Evolutionary conservation across 2,329 filamentous ascomycete species (phyloP).

Genomic region (Ustulina deusta): DNA sequence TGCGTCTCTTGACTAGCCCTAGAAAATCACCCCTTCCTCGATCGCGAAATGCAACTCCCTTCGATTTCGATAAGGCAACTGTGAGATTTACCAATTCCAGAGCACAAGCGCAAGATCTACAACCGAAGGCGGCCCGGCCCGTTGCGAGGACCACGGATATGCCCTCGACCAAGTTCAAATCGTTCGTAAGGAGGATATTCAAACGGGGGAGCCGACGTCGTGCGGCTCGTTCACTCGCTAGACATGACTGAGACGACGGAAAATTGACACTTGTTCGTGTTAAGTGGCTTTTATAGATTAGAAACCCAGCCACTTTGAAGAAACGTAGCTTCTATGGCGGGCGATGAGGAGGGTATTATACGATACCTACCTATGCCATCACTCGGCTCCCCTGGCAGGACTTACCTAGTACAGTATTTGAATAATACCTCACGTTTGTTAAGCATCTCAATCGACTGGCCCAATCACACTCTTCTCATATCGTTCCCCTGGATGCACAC

Average conservation of each 20-base stretch:
- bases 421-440: neutral
- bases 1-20: conserved; percentile 21
- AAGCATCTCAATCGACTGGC: neutral
- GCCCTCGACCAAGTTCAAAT: conserved; percentile 1
- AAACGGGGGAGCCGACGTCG: neutral
- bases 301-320: neutral
- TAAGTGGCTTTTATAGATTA: conserved; percentile 11
- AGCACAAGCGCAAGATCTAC: conserved; percentile 12
- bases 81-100: conserved; percentile 9
- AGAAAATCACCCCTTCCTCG: conserved; percentile 27
- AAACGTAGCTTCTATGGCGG: neutral
- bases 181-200: conserved; percentile 1
- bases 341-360: neutral
- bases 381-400: conserved; percentile 4
- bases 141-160: neutral
- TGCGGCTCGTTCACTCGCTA: neutral
- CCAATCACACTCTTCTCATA: neutral
- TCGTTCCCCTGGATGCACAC: neutral
- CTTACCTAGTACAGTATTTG: neutral
- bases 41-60: conserved; percentile 22
- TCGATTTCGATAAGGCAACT: conserved; percentile 18
- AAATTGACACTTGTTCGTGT: neutral
- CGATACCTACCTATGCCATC: neutral
- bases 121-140: neutral
- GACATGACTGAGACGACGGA: neutral